Conservation (phyloP, 2,329 filamentous ascomycete species). For the Dactylella cylindrospora region DNA sequence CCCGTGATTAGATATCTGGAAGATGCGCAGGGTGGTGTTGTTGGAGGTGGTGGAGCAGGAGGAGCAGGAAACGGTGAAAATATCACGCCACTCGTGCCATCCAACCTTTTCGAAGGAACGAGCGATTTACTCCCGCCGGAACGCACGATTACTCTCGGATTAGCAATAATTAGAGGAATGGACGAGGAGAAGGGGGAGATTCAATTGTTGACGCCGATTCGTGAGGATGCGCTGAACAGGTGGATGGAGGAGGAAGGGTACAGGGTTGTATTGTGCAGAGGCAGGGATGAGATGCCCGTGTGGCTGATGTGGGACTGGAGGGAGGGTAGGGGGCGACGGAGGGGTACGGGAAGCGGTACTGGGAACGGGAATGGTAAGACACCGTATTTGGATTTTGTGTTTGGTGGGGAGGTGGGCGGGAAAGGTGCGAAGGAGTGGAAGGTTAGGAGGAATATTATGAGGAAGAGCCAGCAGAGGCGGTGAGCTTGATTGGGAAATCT, state of each 20-base stretch:
- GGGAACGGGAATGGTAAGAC: conserved; percentile 49
- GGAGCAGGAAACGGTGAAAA: conserved; percentile 48
- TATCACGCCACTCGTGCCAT: conserved; percentile 13
- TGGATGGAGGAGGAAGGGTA: conserved; percentile 54
- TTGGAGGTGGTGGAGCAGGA: conserved; percentile 7
- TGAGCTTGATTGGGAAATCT: too few species aligned
- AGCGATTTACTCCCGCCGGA: conserved; percentile 64
- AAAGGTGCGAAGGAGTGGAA: conserved; percentile 65
- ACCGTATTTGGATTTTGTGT: conserved; percentile 64
- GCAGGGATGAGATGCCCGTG: conserved; percentile 67
- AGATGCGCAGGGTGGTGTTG: conserved; percentile 44
- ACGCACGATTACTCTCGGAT: conserved; percentile 61
- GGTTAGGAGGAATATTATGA: conserved; percentile 55
- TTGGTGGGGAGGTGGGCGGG: conserved; percentile 60
- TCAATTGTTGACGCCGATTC: conserved; percentile 67
- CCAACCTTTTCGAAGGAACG: conserved; percentile 56
- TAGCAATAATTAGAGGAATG: conserved; percentile 70
- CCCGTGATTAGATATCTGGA: conserved; percentile 19
- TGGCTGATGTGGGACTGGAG: conserved; percentile 58
- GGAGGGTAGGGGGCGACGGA: conserved; percentile 36
- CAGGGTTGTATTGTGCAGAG: conserved; percentile 65
- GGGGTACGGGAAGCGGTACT: conserved; percentile 13
- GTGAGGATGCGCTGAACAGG: conserved; percentile 51
- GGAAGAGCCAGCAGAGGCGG: conserved; percentile 33
- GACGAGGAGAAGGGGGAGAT: conserved; percentile 60